Evolutionary conservation across 495 filamentous ascomycete genomes (phyloP), one percentile per base, ranked within the genome.

Genomic region (Tuber aestivum): DNA sequence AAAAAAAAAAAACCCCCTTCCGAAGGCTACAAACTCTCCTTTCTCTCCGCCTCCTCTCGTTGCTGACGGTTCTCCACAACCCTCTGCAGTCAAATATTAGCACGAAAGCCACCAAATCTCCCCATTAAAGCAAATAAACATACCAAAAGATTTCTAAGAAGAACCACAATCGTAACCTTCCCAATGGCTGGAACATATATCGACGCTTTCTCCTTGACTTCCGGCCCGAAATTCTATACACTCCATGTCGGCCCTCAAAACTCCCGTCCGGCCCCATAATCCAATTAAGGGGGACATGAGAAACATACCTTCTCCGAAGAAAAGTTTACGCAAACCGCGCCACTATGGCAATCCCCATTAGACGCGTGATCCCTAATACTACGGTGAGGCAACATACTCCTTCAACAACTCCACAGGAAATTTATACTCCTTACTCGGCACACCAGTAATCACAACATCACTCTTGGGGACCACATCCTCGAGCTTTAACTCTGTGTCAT

Each of bases 171-270:
- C 1, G 95, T 99, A 40, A 99, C 95, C 86, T 97, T 99, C 72
- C 95, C 95, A 81, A 96, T 96, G 3, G 94, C 94, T 9, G 95
- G 95, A 10, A 98, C 94, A 77, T 96, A 99, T 80, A 99, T 94
- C n/a, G 93, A 92, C 3, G 95, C 95, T 85, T 92, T 94, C 82
- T 96, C 92, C 85, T 95, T 97, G 69, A 99, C 89, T 72, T 91
- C 91, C 0, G 90, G 89, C 73, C 89, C 90, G 84, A 99, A 99
- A 85, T 99, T 99, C 87, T 91, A 61, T 91, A 50, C 16, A 68
- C n/a, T 23, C 38, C 69, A 35, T 45, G 72, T 78, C 41, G 80
- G 44, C 56, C 21, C 37, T 72, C 18, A 27, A 37, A 35, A 10
- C 7, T 38, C 78, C 40, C 77, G 37, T 65, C 44, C n/a, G 68